These are phyloP conservation scores for Pichia sp. DNA, from an alignment of 1,139 yeast genomes.

Conservation along the genomic window DNA sequence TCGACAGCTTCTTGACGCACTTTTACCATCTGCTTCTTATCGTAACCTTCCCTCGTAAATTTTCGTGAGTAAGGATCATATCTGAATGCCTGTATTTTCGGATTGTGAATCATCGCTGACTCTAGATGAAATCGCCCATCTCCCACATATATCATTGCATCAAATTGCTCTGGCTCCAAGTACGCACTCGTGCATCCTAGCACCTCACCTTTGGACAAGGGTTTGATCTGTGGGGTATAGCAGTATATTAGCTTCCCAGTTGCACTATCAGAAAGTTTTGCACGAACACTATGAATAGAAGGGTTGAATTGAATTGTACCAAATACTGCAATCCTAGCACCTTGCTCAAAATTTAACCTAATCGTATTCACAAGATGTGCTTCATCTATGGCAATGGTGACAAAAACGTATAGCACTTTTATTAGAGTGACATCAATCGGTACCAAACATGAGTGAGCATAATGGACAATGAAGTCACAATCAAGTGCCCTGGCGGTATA, in stretches of 20 bases:
- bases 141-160: slow-evolving; percentile 87
- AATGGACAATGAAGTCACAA: slow-evolving; percentile 92
- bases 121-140: slow-evolving; percentile 97
- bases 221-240: slow-evolving; percentile 87
- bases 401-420: slow-evolving; percentile 91
- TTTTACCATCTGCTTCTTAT: slow-evolving; percentile 72
- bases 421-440: slow-evolving; percentile 90
- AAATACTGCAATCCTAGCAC: slow-evolving; percentile 69
- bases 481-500: slow-evolving; percentile 88
- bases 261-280: slow-evolving; percentile 47
- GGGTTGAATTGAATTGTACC: slow-evolving; percentile 98
- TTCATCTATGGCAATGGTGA: slow-evolving; percentile 86
- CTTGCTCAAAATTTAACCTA: slow-evolving; percentile 59
- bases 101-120: slow-evolving; percentile 96
- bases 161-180: slow-evolving; percentile 55
- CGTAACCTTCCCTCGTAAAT: slow-evolving; percentile 84
- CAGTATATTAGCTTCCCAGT: slow-evolving; percentile 53
- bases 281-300: slow-evolving; percentile 74
- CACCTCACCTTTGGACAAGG: slow-evolving; percentile 93
- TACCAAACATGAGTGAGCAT: slow-evolving; percentile 95
- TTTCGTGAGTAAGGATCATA: slow-evolving; percentile 93
- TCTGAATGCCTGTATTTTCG: slow-evolving; percentile 83
- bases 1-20: slow-evolving; percentile 73
- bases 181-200: slow-evolving; percentile 93
- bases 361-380: slow-evolving; percentile 75